A percentile compares a stretch with the other conserved stretches of the same genome.
phyloP scores from a whole-genome alignment of 139 green algal species.

The Asterochloris erici region DNA sequence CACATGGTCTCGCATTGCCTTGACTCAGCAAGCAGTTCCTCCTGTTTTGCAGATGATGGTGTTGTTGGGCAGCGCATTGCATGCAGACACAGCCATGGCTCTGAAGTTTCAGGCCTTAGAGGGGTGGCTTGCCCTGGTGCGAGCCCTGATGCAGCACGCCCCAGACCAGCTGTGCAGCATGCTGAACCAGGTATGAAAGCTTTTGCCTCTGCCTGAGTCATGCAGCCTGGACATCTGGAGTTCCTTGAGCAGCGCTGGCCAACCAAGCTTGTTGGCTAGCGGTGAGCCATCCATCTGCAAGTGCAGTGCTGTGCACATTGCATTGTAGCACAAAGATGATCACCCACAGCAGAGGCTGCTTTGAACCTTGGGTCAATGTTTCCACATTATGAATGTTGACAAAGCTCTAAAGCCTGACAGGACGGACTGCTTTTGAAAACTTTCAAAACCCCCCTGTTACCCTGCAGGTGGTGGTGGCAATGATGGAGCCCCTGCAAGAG shows the following conservation, averaged over 20 bases:
- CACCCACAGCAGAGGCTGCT: not conserved
- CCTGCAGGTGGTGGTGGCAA: slow-evolving; percentile 62
- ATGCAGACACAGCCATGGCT: slow-evolving; percentile 13
- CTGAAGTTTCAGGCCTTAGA: slow-evolving; percentile 50
- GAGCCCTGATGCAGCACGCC: slow-evolving; percentile 39
- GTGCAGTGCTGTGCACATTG: not conserved
- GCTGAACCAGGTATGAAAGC: slow-evolving; percentile 37
- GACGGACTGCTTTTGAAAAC: not conserved
- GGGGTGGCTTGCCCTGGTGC: slow-evolving; percentile 40
- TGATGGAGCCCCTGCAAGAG: slow-evolving; percentile 70
- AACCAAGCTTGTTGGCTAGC: not conserved
- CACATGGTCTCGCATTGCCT: too few species aligned
- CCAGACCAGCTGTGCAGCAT: slow-evolving; percentile 54
- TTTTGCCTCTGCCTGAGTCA: not conserved
- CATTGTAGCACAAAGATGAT: not conserved
- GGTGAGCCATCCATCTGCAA: not conserved
- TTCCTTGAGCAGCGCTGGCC: not conserved
- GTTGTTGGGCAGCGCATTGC: slow-evolving; percentile 35
- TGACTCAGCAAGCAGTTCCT: not conserved
- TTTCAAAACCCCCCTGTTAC: too few species aligned
- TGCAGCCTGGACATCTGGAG: not conserved
- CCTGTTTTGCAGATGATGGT: slow-evolving; percentile 43
- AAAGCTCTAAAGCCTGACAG: not conserved
- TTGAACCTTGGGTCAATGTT: not conserved
- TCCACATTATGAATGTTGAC: not conserved